Evolutionary conservation across 495 filamentous ascomycete species (phyloP).

Genomic region (Neurospora sublineolata): DNA sequence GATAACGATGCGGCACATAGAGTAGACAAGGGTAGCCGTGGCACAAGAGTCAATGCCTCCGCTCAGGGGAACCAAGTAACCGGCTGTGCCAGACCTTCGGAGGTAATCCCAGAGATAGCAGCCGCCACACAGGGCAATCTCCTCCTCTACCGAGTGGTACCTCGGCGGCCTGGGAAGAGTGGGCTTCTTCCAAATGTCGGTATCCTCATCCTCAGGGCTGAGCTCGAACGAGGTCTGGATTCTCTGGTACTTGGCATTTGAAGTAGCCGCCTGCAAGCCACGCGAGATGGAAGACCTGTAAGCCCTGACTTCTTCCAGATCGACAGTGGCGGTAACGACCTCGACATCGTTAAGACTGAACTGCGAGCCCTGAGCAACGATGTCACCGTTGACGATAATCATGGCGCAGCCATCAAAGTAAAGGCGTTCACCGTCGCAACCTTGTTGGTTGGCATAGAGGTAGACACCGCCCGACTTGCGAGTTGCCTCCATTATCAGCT

Average conservation of each 20-base stretch:
- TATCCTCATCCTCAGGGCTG: conserved; percentile 24
- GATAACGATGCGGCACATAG: conserved; percentile 67
- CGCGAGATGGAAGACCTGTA: conserved; percentile 42
- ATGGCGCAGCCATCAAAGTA: conserved; percentile 59
- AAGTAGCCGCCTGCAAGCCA: conserved; percentile 43
- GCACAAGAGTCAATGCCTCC: conserved; percentile 67
- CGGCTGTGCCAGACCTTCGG: conserved; percentile 47
- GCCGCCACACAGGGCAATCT: conserved; percentile 59
- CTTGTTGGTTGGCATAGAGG: conserved; percentile 52
- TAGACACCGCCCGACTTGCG: conserved; percentile 67
- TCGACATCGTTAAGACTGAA: conserved; percentile 77
- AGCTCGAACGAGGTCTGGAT: conserved; percentile 31
- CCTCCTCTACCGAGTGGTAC: conserved; percentile 59
- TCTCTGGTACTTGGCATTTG: conserved; percentile 25
- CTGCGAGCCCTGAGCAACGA: conserved; percentile 61
- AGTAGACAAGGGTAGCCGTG: conserved; percentile 54
- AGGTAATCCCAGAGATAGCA: conserved; percentile 86
- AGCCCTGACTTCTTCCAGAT: conserved; percentile 62
- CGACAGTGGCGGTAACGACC: conserved; percentile 68
- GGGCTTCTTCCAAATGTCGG: conserved; percentile 18
- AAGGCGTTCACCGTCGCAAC: conserved; percentile 56
- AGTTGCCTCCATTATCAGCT: conserved; percentile 68
- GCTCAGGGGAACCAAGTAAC: conserved; percentile 45
- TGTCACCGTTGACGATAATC: conserved; percentile 63
- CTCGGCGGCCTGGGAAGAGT: conserved; percentile 26